Evolutionary conservation across 2,329 filamentous ascomycete species (phyloP), one percentile per base, ranked within the genome.

Genomic region (Cordyceps tenuipes): DNA sequence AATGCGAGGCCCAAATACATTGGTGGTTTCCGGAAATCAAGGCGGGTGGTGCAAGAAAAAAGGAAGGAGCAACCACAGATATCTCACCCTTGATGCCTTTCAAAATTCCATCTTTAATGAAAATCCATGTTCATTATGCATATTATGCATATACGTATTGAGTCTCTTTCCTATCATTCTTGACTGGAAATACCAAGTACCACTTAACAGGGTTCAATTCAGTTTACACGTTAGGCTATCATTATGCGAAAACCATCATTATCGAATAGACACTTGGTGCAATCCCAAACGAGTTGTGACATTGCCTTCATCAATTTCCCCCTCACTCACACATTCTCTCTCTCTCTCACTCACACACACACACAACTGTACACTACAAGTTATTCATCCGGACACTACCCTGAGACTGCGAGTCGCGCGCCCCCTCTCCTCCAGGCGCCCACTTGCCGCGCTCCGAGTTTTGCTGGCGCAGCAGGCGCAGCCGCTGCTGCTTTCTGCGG

Each of bases 401-500:
- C 29, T 59, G 49, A 3, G 66, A 69, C 52, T 64, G 62, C 12
- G 67, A 66, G 5, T 61, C 64, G 44, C 63, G 46, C 4, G 59
- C 55, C 48, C 15, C 39, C 1, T 43, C 39, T 64, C 68, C 61
- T 17, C 64, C 68, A 63, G 68, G 59, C 39, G 65, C 63, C 68
- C 67, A 68, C 53, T 63, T 65, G 19, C 63, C 63, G 26, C 69
- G 63, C 7, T 64, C 57, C 15, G 68, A 63, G 53, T 67, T 62
- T 55, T 67, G 61, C 64, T 69, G 67, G 8, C 68, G 63, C 31
- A 65, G 19, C 6, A 62, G 54, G 2, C 59, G 61, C n/a, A 66
- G 54, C 0, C 63, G 62, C 63, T 68, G 64, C 55, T 68, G 66
- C 61, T 65, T 73, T 19, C 70, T 68, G 3, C 73, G 65, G 66